Conservation (phyloP, 805 yeast genomes). For the Candida nonsorbophila region DNA sequence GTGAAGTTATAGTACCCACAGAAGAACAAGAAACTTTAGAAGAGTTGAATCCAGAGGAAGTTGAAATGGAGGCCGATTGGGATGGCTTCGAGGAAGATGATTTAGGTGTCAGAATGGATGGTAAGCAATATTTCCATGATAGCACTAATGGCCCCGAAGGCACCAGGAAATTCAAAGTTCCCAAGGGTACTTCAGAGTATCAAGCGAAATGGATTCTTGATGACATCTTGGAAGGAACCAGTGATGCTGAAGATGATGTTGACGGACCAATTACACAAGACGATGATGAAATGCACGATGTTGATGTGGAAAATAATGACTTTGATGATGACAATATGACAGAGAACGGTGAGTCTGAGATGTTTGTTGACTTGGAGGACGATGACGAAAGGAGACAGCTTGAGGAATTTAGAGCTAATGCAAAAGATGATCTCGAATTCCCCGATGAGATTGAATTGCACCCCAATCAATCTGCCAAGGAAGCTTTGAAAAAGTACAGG, state of each 20-base stretch:
- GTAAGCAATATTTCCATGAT: conserved; percentile 43
- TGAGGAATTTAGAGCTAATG: conserved; percentile 59
- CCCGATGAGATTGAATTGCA: conserved; percentile 91
- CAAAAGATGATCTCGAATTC: conserved; percentile 81
- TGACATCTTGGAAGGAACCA: conserved; percentile 41
- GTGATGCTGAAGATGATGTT: conserved; percentile 40
- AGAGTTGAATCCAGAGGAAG: conserved; percentile 52
- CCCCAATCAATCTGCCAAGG: conserved; percentile 71
- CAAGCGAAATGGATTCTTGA: conserved; percentile 74
- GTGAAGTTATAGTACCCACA: conserved; percentile 19
- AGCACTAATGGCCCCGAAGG: conserved; percentile 4
- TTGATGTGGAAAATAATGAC: conserved; percentile 12
- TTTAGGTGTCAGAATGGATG: conserved; percentile 53
- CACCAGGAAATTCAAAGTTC: conserved; percentile 39
- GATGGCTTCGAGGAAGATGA: conserved; percentile 25
- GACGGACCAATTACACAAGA: too few species aligned
- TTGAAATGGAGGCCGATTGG: conserved; percentile 39
- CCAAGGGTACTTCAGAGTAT: conserved; percentile 71
- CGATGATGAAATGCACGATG: conserved; percentile 35
- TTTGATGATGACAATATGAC: conserved; percentile 21
- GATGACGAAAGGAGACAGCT: conserved; percentile 85
- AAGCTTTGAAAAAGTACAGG: conserved; percentile 71
- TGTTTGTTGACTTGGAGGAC: conserved; percentile 66
- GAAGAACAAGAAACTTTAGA: conserved; percentile 55
- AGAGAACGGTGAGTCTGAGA: conserved; percentile 48